phyloP scores from a whole-genome alignment of 1,139 yeast genomes.

The Blastobotrys apis region DNA sequence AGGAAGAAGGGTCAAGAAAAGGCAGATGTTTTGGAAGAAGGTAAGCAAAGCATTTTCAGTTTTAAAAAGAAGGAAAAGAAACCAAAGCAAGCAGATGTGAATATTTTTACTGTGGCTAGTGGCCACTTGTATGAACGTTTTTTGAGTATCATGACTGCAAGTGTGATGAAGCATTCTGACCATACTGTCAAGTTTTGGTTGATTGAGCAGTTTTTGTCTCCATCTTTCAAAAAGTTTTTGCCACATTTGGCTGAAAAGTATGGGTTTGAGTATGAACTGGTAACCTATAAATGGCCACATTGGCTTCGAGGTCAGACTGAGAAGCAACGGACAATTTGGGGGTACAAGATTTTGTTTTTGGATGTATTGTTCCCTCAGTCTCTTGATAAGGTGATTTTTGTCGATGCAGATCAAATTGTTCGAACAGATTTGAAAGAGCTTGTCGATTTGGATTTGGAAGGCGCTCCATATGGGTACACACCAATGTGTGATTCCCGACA shows the following conservation, averaged over 20 bases:
- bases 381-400: conserved; percentile 70
- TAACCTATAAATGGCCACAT: conserved; percentile 86
- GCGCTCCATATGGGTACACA: conserved; percentile 78
- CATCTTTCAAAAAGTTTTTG: conserved; percentile 57
- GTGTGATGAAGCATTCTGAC: conserved; percentile 60
- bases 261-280: conserved; percentile 62
- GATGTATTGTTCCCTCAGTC: conserved; percentile 84
- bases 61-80: conserved; percentile 14
- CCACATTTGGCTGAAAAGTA: conserved; percentile 56
- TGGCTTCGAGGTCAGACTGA: conserved; percentile 80
- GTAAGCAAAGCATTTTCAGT: background rate
- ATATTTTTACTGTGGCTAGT: conserved; percentile 79
- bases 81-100: conserved; percentile 51
- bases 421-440: conserved; percentile 69
- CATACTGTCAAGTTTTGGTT: conserved; percentile 81
- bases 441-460: conserved; percentile 60
- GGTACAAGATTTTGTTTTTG: conserved; percentile 76
- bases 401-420: conserved; percentile 80
- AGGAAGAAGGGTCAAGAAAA: conserved; percentile 43
- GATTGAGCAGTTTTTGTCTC: conserved; percentile 72
- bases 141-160: conserved; percentile 70
- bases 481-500: conserved; percentile 83
- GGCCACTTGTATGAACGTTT: conserved; percentile 75
- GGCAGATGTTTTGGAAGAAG: conserved; percentile 34
- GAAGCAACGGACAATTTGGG: conserved; percentile 79